Base-by-base conservation (phyloP, 257 asterid genomes). In the Solanum sitiens region DNA sequence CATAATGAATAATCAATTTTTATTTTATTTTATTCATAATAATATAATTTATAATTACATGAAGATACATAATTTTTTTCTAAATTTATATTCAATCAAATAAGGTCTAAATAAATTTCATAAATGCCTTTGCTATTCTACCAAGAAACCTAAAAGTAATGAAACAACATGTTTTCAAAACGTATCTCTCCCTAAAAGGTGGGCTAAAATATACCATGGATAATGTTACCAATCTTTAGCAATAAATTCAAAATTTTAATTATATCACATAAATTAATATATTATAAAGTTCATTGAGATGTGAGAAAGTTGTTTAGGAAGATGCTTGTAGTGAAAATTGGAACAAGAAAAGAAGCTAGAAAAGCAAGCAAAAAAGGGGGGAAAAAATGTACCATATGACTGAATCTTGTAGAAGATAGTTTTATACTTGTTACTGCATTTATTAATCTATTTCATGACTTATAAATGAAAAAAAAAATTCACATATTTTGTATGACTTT, bases 311-410 rank as follows among this genome's bases (percentile, higher is more conserved):
- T 80, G 30, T 47, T 6, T 27, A 45, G 4, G 13, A 27, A 80
- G 85, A 10, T 80, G 68, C 68, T 80, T 80, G 85, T 80, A 47
- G 68, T 80, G 85, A 2, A 80, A 80, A 30, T 80, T 79, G 85
- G 85, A 15, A 1, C 67, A 79, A 79, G 42, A 79, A 77, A 79
- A 35, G 85, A 25, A 45, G 85, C 85, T 45, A 27, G 16, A 27
- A 80, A 80, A 80, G 42, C 44, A 80, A 80, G 8, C 44, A 11
- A 80, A 18, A 77, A 21, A 2, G 4, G 7, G 2, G 4, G 2
- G 27, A 12, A 18, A 27, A 27, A 80, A 45, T 11, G 7, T 27
- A 80, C 68, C 20, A 30, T 42, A 80, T 80, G 85, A 80, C 9
- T 80, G 44, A 80, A 47, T 47, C 85, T 80, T 80, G 44, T 25